phyloP scores from a whole-genome alignment of 306 rosid genomes.

The Prunus armeniaca region DNA sequence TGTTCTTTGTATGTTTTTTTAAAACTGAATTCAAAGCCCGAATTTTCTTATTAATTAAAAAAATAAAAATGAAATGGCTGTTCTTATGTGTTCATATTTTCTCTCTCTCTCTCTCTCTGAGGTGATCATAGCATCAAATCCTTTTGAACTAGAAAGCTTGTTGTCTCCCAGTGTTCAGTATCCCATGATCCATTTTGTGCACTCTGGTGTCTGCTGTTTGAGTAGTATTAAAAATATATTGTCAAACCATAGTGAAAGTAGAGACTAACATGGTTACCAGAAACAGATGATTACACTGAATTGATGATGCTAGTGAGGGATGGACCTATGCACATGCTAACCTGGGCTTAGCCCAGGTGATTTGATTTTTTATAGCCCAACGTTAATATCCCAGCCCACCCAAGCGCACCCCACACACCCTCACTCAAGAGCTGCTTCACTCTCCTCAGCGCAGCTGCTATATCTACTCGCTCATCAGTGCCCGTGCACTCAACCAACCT shows the following conservation, averaged over 20 bases:
- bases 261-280: neutral
- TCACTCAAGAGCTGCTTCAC: too few relatives aligned
- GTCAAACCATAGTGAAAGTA: neutral
- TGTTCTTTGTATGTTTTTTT: neutral
- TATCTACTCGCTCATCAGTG: too few relatives aligned
- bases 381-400: too few relatives aligned
- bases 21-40: neutral
- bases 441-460: too few relatives aligned
- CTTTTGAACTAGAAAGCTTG: neutral
- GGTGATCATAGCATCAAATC: slow-evolving; percentile 2
- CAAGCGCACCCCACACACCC: too few relatives aligned
- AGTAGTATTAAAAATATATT: neutral
- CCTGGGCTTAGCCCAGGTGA: too few relatives aligned
- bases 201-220: neutral
- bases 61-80: neutral
- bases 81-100: neutral
- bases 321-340: too few relatives aligned
- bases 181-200: neutral
- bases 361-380: too few relatives aligned
- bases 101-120: slow-evolving; percentile 1
- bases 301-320: neutral
- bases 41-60: neutral
- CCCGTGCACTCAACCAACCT: too few relatives aligned
- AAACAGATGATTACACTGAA: neutral
- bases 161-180: neutral